Base-by-base conservation (phyloP, 495 filamentous ascomycete species). In the Aspergillus campestris region DNA sequence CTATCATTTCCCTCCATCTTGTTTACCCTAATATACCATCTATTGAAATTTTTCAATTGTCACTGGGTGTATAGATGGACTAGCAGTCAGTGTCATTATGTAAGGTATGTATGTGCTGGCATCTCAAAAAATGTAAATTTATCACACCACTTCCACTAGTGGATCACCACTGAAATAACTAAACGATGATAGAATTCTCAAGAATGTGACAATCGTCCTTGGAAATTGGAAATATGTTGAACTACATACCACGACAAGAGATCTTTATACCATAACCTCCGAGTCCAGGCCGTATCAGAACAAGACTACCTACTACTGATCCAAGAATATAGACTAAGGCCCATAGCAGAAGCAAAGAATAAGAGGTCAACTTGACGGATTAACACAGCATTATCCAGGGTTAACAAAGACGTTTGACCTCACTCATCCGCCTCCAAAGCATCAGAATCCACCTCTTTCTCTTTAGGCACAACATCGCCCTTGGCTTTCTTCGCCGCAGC, bases 391-490 rank as follows among this genome's bases (percentile, higher is more conserved):
- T 29, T 40, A 31, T 44, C 2, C 18, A 24, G 18, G 18, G 1
- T 4, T 4, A 24, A 24, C 18, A 24, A 24, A 24, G 18, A 24
- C 18, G n/a, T n/a, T n/a, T 24, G 18, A 33, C 15, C 43, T 47
- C 38, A 47, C 34, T 52, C 45, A 35, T 59, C 52, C 12, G 59
- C 53, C 40, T 60, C 56, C 15, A 61, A 68, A 8, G 50, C 62
- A 42, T 67, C 64, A 40, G 62, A 61, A 49, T 70, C 70, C n/a
- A 74, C 44, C 46, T 72, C 65, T n/a, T 60, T 51, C 43, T 75
- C 72, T 55, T 75, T 75, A 4, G 73, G 67, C 41, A 77, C 64
- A 40, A 41, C 56, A 9, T 48, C 61, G 13, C 61, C 74, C 51
- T 76, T 76, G 5, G 56, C 58, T 42, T 62, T 61, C 27, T 60